Evolutionary conservation across 768 basidiomycete species (phyloP).

Genomic region (Russula emetica): DNA sequence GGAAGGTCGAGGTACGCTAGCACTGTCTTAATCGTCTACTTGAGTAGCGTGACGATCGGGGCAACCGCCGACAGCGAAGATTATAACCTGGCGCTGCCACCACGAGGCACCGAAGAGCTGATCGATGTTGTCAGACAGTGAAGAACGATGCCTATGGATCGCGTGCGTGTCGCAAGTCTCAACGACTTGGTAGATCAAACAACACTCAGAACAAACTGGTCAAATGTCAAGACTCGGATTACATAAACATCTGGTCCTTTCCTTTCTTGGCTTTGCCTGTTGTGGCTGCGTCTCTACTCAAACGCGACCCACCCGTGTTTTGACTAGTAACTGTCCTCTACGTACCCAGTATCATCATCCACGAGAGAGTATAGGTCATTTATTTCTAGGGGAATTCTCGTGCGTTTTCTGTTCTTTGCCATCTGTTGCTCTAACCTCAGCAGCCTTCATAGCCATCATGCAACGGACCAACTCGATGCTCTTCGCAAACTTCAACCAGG

Average conservation of each 20-base stretch:
- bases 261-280: no score
- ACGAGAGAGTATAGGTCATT: background rate
- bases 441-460: slow-evolving; percentile 11
- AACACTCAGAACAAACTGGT: no score
- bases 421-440: background rate
- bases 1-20: background rate
- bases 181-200: no score
- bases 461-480: slow-evolving; percentile 48
- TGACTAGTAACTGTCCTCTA: slow-evolving; percentile 2
- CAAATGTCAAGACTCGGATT: background rate
- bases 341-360: background rate
- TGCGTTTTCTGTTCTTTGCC: background rate
- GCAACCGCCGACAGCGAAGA: no score
- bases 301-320: slow-evolving; percentile 2
- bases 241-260: slow-evolving; percentile 9
- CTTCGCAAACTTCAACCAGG: slow-evolving; percentile 96
- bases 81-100: background rate
- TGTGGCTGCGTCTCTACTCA: background rate
- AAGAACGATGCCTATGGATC: background rate
- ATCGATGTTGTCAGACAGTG: background rate
- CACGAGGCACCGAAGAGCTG: background rate
- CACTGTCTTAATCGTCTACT: background rate
- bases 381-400: background rate
- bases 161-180: background rate
- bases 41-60: background rate